phyloP scores from a whole-genome alignment of 1,139 yeast species.

The Diutina rugosa region DNA sequence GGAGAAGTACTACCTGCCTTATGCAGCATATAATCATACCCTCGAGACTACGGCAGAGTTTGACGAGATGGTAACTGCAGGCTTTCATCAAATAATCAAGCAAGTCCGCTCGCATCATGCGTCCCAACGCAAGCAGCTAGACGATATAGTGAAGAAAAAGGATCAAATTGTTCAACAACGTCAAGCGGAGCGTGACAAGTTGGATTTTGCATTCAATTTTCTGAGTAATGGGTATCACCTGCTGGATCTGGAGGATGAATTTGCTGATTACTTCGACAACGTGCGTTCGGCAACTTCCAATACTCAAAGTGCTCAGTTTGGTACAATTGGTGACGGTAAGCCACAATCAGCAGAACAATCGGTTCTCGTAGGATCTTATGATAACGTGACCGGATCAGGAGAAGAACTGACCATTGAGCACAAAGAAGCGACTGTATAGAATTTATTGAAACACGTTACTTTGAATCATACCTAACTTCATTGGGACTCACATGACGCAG shows the following conservation, averaged over 20 bases:
- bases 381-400: not conserved
- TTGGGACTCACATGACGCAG: not conserved
- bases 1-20: conserved; percentile 29
- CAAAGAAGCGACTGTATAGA: not conserved
- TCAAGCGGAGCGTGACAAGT: not conserved
- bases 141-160: not conserved
- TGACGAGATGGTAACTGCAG: not conserved
- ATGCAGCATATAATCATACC: conserved; percentile 10
- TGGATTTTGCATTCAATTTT: not conserved
- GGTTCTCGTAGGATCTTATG: not conserved
- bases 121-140: not conserved
- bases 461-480: not conserved
- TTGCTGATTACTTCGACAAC: not conserved
- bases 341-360: not conserved
- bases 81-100: not conserved
- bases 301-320: not conserved
- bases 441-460: not conserved
- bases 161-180: not conserved
- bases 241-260: conserved; percentile 2
- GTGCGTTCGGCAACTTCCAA: not conserved
- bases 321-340: not conserved
- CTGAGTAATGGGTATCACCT: not conserved
- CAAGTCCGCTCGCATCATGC: not conserved
- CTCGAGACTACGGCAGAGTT: not conserved
- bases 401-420: not conserved